Evolutionary conservation across 257 asterid species (phyloP).

Genomic region (Solanum etuberosum): DNA sequence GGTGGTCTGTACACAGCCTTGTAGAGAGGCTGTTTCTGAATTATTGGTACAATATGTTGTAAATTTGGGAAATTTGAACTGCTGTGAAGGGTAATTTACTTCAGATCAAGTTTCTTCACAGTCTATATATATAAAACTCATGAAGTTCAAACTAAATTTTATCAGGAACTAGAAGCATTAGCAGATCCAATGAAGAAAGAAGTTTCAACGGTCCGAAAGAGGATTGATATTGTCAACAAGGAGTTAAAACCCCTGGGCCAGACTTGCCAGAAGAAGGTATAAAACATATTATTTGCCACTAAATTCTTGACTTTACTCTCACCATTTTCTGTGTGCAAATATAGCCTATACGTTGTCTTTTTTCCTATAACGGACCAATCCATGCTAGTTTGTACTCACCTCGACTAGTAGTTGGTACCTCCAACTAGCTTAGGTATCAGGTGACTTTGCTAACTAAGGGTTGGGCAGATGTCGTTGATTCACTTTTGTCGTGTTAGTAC

Average conservation of each 20-base stretch:
- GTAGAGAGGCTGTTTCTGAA: background rate
- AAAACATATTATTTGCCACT: background rate
- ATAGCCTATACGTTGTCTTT: background rate
- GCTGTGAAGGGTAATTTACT: background rate
- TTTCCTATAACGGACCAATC: background rate
- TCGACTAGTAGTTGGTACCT: background rate
- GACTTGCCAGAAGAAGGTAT: conserved; percentile 47
- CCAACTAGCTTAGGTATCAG: background rate
- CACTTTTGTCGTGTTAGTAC: background rate
- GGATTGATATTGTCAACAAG: conserved; percentile 34
- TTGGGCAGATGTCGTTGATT: background rate
- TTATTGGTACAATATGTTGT: background rate
- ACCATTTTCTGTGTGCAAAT: background rate
- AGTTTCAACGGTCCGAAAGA: conserved; percentile 37
- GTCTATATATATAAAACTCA: background rate
- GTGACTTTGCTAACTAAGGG: background rate
- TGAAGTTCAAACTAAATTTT: background rate
- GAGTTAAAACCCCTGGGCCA: conserved; percentile 41
- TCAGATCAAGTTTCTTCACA: background rate
- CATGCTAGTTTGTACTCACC: background rate
- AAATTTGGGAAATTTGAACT: background rate
- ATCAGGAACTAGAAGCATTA: conserved; percentile 44
- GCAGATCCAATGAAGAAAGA: conserved; percentile 56
- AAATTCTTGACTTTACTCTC: background rate
- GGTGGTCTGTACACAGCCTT: background rate